Conservation (phyloP, 2,329 filamentous ascomycete genomes). For the Mariannaea sp. region DNA sequence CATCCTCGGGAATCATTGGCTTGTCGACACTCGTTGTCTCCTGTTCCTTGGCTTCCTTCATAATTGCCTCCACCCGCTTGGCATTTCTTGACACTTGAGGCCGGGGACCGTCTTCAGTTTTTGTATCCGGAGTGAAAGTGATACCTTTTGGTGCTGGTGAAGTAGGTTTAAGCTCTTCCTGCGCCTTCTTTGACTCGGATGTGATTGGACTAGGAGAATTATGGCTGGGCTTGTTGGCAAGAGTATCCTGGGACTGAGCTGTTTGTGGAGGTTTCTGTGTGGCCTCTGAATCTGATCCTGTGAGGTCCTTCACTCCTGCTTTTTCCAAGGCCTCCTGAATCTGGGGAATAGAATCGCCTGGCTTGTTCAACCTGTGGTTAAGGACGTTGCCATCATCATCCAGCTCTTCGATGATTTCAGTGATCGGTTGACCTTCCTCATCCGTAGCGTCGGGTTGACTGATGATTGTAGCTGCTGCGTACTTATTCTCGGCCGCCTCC, state of each 20-base stretch:
- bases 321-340: constrained; percentile 76
- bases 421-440: constrained; percentile 76
- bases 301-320: constrained; percentile 67
- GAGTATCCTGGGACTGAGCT: neutral
- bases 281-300: constrained; percentile 18
- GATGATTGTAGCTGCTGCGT: constrained; percentile 65
- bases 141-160: constrained; percentile 59
- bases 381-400: constrained; percentile 90
- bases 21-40: constrained; percentile 52
- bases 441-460: constrained; percentile 65
- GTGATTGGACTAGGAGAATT: constrained; percentile 15
- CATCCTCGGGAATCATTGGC: constrained; percentile 69
- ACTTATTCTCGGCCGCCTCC: constrained; percentile 68
- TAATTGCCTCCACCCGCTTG: constrained; percentile 59
- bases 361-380: constrained; percentile 67
- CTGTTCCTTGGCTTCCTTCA: constrained; percentile 60
- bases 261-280: constrained; percentile 1
- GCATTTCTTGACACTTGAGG: constrained; percentile 48
- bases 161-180: constrained; percentile 2
- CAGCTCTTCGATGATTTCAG: constrained; percentile 89
- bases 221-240: neutral
- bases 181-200: neutral
- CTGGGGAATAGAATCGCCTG: constrained; percentile 68
- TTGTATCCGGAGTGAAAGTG: constrained; percentile 66
- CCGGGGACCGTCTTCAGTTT: constrained; percentile 48